phyloP scores from a whole-genome alignment of 192 early-diverging fungal genomes.

The Dispira parvispora region DNA sequence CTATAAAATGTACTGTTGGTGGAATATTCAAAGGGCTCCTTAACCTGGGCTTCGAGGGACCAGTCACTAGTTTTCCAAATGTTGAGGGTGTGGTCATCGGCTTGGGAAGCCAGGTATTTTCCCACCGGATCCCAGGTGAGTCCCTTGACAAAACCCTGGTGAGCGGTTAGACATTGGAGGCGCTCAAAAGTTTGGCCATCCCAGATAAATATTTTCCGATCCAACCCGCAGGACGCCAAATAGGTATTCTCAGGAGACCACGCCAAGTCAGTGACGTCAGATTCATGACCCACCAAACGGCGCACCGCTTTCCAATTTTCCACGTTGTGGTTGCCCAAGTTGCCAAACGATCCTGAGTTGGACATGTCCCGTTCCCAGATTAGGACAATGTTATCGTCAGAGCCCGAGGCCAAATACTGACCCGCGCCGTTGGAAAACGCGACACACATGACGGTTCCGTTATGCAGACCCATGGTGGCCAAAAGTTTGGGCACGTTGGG shows the following conservation, averaged over 20 bases:
- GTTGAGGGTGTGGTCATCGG: constrained; percentile 74
- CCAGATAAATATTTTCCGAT: constrained; percentile 74
- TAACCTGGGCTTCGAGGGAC: constrained; percentile 54
- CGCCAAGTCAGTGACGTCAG: constrained; percentile 81
- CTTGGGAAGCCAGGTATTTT: constrained; percentile 81
- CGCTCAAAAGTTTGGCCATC: constrained; percentile 59
- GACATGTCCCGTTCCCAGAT: constrained; percentile 72
- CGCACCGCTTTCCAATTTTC: constrained; percentile 62
- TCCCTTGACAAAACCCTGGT: constrained; percentile 88
- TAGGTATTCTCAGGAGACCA: constrained; percentile 80
- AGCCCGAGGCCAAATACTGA: constrained; percentile 66
- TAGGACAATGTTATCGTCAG: constrained; percentile 84
- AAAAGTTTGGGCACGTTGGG: constrained; percentile 39
- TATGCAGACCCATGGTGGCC: constrained; percentile 67
- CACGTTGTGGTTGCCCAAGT: constrained; percentile 18
- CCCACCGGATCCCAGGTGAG: constrained; percentile 92
- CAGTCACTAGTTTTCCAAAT: constrained; percentile 85
- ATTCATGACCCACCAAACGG: constrained; percentile 66
- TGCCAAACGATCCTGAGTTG: neutral
- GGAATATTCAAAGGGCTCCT: constrained; percentile 54
- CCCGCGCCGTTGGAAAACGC: constrained; percentile 61
- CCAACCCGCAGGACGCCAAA: constrained; percentile 81
- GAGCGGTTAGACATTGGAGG: constrained; percentile 44
- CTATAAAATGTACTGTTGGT: constrained; percentile 80
- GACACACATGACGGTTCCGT: constrained; percentile 77